Evolutionary conservation across 176 grass and related monocot species (phyloP), one percentile per base, ranked within the genome.

Genomic region (Puccinellia tenuiflora): DNA sequence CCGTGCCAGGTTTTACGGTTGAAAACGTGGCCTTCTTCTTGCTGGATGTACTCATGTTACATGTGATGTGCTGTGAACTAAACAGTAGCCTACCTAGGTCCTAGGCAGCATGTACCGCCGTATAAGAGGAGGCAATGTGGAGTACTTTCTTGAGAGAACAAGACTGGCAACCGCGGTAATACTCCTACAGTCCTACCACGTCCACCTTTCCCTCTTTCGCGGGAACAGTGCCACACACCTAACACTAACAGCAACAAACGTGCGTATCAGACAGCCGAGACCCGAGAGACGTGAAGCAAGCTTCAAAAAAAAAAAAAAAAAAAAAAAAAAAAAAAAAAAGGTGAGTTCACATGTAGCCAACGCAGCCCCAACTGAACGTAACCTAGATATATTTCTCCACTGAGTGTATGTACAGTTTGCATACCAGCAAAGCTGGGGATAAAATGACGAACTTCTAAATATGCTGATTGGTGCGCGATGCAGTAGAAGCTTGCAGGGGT

Each of bases 331-430:
- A n/a, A n/a, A n/a, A n/a, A n/a, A n/a, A n/a, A 83, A 56, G 56
- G 5, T 22, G 48, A 35, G 45, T 4, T 40, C 77, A 55, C 16
- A 6, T 68, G 70, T 33, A 24, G 3, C 33, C 56, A 25, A 59
- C 15, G 5, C 70, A 26, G 53, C 40, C 11, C 9, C 54, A 56
- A 26, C 43, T 38, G 0, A 35, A 30, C 9, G 40, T 72, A 57
- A 52, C 59, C 30, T n/a, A 59, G 12, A 16, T 14, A 59, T 35
- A 6, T 68, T 34, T 75, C 55, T n/a, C n/a, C n/a, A n/a, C n/a
- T n/a, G 26, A 60, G 15, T 60, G 63, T 61, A 88, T 82, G 73
- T 64, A 78, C 88, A 90, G 37, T 82, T n/a, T 90, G 71, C 72
- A 17, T 34, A 20, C 9, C 6, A 17, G 29, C 21, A 26, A 75